These are phyloP conservation scores for Dimocarpus longan DNA, from an alignment of 345 rosid species.

Conservation along the genomic window DNA sequence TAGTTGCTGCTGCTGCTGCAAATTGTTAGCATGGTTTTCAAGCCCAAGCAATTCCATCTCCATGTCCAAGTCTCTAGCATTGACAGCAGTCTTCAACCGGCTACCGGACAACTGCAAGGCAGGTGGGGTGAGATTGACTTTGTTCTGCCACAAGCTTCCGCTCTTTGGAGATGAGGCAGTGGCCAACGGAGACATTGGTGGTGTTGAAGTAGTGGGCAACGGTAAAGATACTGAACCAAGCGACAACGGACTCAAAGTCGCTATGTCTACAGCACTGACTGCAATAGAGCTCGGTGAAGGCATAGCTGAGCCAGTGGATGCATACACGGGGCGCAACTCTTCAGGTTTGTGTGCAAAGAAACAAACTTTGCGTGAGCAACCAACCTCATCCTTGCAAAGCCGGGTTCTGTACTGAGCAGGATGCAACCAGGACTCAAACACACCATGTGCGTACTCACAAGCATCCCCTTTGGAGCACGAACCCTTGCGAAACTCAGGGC, in stretches of 20 bases:
- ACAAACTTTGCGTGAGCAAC: slow-evolving; percentile 88
- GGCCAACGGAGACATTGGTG: slow-evolving; percentile 77
- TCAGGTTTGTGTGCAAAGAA: slow-evolving; percentile 94
- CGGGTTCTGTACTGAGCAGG: slow-evolving; percentile 95
- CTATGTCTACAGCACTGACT: slow-evolving; percentile 58
- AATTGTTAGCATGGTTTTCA: slow-evolving; percentile 39
- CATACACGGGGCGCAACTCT: slow-evolving; percentile 88
- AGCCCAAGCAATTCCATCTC: slow-evolving; percentile 73
- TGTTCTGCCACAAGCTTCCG: slow-evolving; percentile 81
- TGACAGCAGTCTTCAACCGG: slow-evolving; percentile 72
- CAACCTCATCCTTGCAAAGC: slow-evolving; percentile 95
- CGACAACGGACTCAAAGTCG: slow-evolving; percentile 55
- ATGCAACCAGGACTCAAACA: slow-evolving; percentile 98
- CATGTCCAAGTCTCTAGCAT: slow-evolving; percentile 74
- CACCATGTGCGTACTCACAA: slow-evolving; percentile 95
- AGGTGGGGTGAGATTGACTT: slow-evolving; percentile 66
- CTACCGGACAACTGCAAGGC: slow-evolving; percentile 83
- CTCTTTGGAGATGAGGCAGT: slow-evolving; percentile 73
- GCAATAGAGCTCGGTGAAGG: slow-evolving; percentile 79
- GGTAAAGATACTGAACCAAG: slow-evolving; percentile 57
- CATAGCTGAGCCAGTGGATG: slow-evolving; percentile 95
- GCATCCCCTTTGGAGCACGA: slow-evolving; percentile 86
- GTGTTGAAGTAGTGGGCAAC: slow-evolving; percentile 62
- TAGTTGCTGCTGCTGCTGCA: slow-evolving; percentile 44
- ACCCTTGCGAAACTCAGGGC: slow-evolving; percentile 98